Conservation (phyloP, 2,329 filamentous ascomycete species). For the Fusarium domesticum region DNA sequence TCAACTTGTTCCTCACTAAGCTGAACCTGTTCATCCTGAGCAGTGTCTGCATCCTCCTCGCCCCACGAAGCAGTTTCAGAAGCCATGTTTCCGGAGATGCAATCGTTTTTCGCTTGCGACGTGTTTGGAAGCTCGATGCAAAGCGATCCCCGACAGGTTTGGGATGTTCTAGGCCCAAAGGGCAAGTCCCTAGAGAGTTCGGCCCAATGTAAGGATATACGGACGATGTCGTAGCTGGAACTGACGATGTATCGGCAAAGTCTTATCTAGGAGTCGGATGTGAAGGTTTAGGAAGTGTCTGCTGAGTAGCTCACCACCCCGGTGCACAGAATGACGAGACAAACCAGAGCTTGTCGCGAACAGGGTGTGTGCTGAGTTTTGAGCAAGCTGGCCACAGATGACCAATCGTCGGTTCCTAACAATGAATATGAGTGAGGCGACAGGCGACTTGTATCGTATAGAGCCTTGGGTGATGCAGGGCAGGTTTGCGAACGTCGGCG, state of each 20-base stretch:
- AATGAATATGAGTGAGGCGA: background rate
- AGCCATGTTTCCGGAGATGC: constrained; percentile 31
- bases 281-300: background rate
- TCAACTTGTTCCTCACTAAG: constrained; percentile 55
- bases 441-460: background rate
- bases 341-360: constrained; percentile 18
- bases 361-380: constrained; percentile 12
- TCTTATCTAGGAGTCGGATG: background rate
- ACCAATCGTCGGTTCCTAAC: background rate
- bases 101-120: background rate
- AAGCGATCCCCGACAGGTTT: background rate
- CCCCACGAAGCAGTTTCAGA: constrained; percentile 48
- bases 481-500: constrained; percentile 14
- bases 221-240: background rate
- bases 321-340: constrained; percentile 8
- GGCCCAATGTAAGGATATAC: background rate
- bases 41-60: constrained; percentile 52
- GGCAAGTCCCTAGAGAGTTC: background rate
- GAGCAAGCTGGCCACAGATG: constrained; percentile 12
- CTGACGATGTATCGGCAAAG: background rate
- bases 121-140: background rate
- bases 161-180: background rate
- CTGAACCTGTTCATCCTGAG: constrained; percentile 55
- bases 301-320: background rate
- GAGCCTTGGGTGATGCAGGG: constrained; percentile 3